These are phyloP conservation scores for Phytophthora europaea DNA, from an alignment of 352 stramenopile species.

Conservation along the genomic window DNA sequence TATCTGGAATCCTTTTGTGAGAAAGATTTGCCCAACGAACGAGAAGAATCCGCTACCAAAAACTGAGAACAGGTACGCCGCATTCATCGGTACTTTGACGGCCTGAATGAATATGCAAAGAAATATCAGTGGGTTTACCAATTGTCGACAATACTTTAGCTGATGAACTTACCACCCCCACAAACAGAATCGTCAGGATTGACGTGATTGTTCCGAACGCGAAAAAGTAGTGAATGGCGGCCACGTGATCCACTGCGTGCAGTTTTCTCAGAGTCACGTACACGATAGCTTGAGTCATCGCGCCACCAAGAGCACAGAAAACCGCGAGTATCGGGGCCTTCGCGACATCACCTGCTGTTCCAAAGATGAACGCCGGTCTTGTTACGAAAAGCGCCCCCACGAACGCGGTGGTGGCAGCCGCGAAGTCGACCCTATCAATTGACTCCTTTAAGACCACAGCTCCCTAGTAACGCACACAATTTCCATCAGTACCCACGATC, in stretches of 20 bases:
- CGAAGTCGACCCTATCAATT: not conserved
- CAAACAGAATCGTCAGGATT: not conserved
- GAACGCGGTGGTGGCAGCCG: not conserved
- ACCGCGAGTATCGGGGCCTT: not conserved
- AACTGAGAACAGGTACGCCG: constrained; percentile 1
- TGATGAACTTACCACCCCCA: not conserved
- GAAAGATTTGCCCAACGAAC: constrained; percentile 3
- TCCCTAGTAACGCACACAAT: not conserved
- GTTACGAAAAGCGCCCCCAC: constrained; percentile 5
- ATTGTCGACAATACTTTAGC: not conserved
- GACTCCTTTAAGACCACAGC: constrained; percentile 2
- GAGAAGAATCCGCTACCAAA: constrained; percentile 4
- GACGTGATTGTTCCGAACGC: not conserved
- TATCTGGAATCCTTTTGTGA: constrained; percentile 7
- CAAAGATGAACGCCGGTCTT: constrained; percentile 1
- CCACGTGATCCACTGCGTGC: constrained; percentile 1
- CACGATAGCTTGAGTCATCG: constrained; percentile 2
- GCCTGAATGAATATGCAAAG: not conserved
- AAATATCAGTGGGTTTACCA: not conserved
- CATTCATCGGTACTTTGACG: not conserved
- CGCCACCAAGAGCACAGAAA: constrained; percentile 4
- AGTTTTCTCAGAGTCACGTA: constrained; percentile 5
- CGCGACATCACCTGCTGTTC: not conserved
- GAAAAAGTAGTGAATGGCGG: constrained; percentile 5
- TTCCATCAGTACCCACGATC: not conserved